Evolutionary conservation across 805 yeast genomes (phyloP).

Genomic region (Sugiyamaella lignohabitans): DNA sequence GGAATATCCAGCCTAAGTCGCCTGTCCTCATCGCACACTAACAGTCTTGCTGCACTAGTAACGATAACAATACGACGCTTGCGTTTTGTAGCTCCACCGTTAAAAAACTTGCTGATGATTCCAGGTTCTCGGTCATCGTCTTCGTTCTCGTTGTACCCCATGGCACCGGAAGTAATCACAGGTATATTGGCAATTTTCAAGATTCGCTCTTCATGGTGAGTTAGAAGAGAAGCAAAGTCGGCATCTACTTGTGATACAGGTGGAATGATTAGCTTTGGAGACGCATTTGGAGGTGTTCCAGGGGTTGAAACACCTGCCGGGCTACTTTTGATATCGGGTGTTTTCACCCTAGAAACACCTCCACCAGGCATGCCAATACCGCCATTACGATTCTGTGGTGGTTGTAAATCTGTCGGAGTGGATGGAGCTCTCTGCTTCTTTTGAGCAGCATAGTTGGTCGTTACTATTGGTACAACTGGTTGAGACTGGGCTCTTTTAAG

Average conservation of each 20-base stretch:
- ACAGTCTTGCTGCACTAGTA: slow-evolving; percentile 31
- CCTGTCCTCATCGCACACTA: slow-evolving; percentile 30
- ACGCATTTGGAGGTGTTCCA: not conserved
- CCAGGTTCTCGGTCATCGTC: slow-evolving; percentile 20
- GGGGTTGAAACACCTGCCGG: not conserved
- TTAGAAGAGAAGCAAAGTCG: slow-evolving; percentile 42
- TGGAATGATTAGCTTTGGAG: slow-evolving; percentile 32
- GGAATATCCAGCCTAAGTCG: slow-evolving; percentile 29
- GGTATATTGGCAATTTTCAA: slow-evolving; percentile 39
- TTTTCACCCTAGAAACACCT: no score
- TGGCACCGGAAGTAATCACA: slow-evolving; percentile 14
- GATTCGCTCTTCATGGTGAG: slow-evolving; percentile 42
- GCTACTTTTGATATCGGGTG: no score
- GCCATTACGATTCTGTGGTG: not conserved
- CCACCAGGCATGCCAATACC: no score
- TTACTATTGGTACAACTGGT: not conserved
- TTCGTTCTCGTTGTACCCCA: slow-evolving; percentile 8
- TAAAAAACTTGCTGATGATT: slow-evolving; percentile 28
- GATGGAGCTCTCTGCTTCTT: not conserved
- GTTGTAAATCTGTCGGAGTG: not conserved
- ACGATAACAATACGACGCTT: slow-evolving; percentile 29
- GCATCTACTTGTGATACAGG: slow-evolving; percentile 42
- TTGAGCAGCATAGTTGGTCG: not conserved
- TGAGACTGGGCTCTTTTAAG: not conserved
- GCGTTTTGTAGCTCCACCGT: slow-evolving; percentile 20